Evolutionary conservation across 1,284 basidiomycete genomes (phyloP).

Genomic region (Vanrija pseudolonga): DNA sequence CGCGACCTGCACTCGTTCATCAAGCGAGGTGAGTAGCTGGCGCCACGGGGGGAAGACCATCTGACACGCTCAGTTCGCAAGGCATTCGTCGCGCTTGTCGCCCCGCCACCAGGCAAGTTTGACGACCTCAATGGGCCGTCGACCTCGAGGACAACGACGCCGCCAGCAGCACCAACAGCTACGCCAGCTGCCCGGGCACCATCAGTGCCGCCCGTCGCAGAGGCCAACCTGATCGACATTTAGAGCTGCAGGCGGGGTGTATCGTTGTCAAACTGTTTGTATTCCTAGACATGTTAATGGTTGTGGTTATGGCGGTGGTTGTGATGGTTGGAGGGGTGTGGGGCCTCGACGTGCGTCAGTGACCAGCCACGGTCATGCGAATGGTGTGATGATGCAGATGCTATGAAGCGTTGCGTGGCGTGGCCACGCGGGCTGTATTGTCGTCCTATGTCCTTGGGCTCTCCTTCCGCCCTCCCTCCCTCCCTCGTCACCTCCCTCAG

Average conservation of each 20-base stretch:
- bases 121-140: slow-evolving; percentile 28
- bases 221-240: not conserved
- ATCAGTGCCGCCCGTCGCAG: not conserved
- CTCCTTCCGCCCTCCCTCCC: too few species aligned
- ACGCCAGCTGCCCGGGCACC: not conserved
- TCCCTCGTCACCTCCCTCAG: too few species aligned
- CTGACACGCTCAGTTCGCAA: slow-evolving; percentile 24
- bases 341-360: too few species aligned
- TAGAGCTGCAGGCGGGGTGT: not conserved
- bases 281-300: too few species aligned
- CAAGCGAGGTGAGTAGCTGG: slow-evolving; percentile 36
- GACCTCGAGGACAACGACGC: not conserved
- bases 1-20: slow-evolving; percentile 45
- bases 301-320: too few species aligned
- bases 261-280: too few species aligned
- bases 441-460: too few species aligned
- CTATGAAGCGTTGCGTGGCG: too few species aligned
- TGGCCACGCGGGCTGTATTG: too few species aligned
- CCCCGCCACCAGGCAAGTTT: slow-evolving; percentile 20
- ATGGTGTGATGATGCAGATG: too few species aligned
- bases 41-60: not conserved
- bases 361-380: too few species aligned
- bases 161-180: not conserved
- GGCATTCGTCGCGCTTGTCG: slow-evolving; percentile 25
- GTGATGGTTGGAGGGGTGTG: too few species aligned